Evolutionary conservation across 2,329 filamentous ascomycete genomes (phyloP), one percentile per base, ranked within the genome.

Genomic region (Fusarium sp.): DNA sequence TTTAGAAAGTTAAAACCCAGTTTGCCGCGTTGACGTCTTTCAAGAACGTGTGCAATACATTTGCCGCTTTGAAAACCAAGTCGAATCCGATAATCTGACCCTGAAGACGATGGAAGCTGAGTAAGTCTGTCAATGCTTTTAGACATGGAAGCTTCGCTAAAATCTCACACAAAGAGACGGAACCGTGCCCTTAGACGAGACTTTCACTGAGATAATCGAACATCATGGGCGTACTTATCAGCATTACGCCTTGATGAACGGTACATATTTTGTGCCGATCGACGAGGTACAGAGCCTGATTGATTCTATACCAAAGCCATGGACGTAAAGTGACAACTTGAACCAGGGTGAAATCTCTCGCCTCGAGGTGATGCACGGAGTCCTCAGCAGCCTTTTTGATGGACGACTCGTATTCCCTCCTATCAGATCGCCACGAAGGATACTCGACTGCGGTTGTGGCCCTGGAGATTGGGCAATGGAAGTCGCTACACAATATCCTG

Each of bases 391-490:
- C 67, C 80, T 91, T 51, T 92, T 93, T 74, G 89, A 93, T 66
- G 80, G 85, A 59, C 84, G 88, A 67, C 80, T 91, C 24, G 85
- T 93, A 71, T 92, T 93, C 62, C 89, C 91, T n/a, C 89, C 89
- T 7, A 79, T 92, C 47, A 78, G 76, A 43, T 80, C 82, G 26
- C 85, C 86, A 23, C 80, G 81, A 68, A 85, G 84, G 71, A 84
- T 93, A 40, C 82, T 94, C 26, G 91, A 94, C 58, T 93, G 90
- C 70, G 91, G 91, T 0, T 91, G 88, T 76, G 91, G 91, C 39
- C 83, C 88, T n/a, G 90, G 84, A 39, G 82, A 87, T 46, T 94
- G 91, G 91, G 89, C 90, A 21, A 79, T 86, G 32, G 89, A 90
- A 23, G 88, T 91, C 51, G 91, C 91, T 45, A 84, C 86, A 72